Evolutionary conservation across 257 asterid genomes (phyloP), one percentile per base, ranked within the genome.

Genomic region (Ocimum tenuiflorum): DNA sequence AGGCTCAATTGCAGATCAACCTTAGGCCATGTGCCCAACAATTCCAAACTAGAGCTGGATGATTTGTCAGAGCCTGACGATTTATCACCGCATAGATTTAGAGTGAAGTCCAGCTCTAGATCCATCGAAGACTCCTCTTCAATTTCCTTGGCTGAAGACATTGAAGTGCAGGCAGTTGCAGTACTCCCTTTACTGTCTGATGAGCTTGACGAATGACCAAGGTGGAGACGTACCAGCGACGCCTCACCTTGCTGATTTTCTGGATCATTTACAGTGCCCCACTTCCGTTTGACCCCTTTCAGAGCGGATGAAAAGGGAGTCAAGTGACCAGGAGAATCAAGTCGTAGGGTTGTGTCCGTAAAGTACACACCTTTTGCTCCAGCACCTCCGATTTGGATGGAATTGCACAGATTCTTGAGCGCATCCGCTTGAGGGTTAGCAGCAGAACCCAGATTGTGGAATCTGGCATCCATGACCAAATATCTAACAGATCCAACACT

Each of bases 171-270:
- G 29, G 83, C 88, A 72, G 96, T 87, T 56, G 91, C 86, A n/a
- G 95, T 83, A 70, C 99, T 92, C 63, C 90, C 95, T 75, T 92
- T 92, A 70, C 96, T 89, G 75, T 89, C 99, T 12, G 97, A 89
- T 38, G 97, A 92, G 74, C 95, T 92, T 63, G 97, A 79, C 5
- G 97, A 83, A 77, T 90, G 78, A 70, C 98, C 98, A 15, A 91
- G 86, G 67, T 59, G 68, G 72, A 91, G 95, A 69, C 69, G 72
- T 42, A 91, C 65, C 15, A 87, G 75, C 11, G 90, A 75, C n/a
- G n/a, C n/a, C 15, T 76, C 81, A 19, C 70, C 63, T 35, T 65
- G 84, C 62, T 73, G 82, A 54, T 67, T 80, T 7, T 41, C 39
- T 4, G 87, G 76, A 31, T 80, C 80, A 52, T 79, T 79, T 38